phyloP scores from a whole-genome alignment of 768 basidiomycete genomes.

The Flagelloscypha sp. region DNA sequence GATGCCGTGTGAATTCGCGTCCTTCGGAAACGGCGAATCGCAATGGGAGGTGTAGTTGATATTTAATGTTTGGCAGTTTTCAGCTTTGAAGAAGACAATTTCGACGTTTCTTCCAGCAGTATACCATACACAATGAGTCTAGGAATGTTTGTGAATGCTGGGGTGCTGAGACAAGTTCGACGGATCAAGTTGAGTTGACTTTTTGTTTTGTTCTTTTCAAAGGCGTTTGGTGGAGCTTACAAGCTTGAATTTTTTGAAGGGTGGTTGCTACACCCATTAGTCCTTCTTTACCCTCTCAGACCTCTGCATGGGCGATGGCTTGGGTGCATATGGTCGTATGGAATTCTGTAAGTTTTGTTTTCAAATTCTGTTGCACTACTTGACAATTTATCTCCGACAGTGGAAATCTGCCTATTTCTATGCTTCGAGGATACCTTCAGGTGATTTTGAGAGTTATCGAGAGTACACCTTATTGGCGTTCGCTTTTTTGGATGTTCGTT shows the following conservation, averaged over 20 bases:
- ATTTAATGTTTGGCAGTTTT: too few relatives aligned
- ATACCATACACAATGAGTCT: too few relatives aligned
- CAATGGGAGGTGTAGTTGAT: too few relatives aligned
- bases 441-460: conserved; percentile 6
- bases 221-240: too few relatives aligned
- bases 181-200: conserved; percentile 8
- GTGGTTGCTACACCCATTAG: conserved; percentile 1
- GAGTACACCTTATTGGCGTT: conserved; percentile 7
- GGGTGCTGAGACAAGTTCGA: conserved; percentile 5
- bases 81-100: too few relatives aligned
- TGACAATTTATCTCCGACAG: conserved; percentile 1
- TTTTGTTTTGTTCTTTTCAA: too few relatives aligned
- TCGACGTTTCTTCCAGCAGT: too few relatives aligned
- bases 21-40: too few relatives aligned
- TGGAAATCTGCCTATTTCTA: conserved; percentile 11
- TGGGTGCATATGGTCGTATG: conserved; percentile 10
- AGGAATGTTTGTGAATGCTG: conserved; percentile 6
- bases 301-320: conserved; percentile 9
- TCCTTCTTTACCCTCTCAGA: conserved; percentile 6
- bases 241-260: not conserved
- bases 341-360: conserved; percentile 9
- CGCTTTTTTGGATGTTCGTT: conserved; percentile 4
- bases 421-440: conserved; percentile 7
- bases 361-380: too few relatives aligned
- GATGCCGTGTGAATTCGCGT: too few relatives aligned